Evolutionary conservation across 2,329 filamentous ascomycete species (phyloP), one percentile per base, ranked within the genome.

Genomic region (Hypoxylon sp.): DNA sequence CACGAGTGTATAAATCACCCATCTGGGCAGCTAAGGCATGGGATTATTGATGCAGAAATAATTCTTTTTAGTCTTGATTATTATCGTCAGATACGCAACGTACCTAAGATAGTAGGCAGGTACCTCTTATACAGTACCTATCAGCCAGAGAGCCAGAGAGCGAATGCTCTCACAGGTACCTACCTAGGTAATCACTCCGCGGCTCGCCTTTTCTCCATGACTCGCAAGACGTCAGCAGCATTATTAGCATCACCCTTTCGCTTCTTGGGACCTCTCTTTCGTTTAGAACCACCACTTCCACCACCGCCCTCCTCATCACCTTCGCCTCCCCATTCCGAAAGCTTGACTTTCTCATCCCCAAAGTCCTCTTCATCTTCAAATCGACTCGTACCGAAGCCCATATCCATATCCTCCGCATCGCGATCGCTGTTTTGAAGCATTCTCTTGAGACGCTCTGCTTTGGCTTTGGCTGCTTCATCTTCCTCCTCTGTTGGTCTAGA

Each of bases 311-410:
- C 80, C 8, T 75, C 80, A 12, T 79, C 80, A 2, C 73, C 80
- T 12, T 75, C 77, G 7, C 69, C 75, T 15, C 77, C 81, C 78
- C 89, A 90, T 63, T 83, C 75, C 27, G 83, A 84, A 45, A 92
- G 71, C 73, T 89, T 90, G 57, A 90, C 74, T 60, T 81, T 84
- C 31, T 76, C 78, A 67, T 73, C 75, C 15, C 91, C 89, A 58
- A 88, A 82, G 58, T 96, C 92, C 52, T 92, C 92, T 38, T 92
- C 91, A 65, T 97, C 94, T 44, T 90, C 91, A 64, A 90, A 87
- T 19, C 93, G 82, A 66, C 88, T 94, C 13, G 86, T 90, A 23
- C 94, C 94, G 66, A 99, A 97, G 53, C 92, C 93, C 78, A 97
- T 83, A 66, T 99, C 94, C 73, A 99, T 81, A 72, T 99, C 93